These are phyloP conservation scores for Cladosporium cucumerinum DNA, from an alignment of 2,329 filamentous ascomycete genomes.

Conservation along the genomic window DNA sequence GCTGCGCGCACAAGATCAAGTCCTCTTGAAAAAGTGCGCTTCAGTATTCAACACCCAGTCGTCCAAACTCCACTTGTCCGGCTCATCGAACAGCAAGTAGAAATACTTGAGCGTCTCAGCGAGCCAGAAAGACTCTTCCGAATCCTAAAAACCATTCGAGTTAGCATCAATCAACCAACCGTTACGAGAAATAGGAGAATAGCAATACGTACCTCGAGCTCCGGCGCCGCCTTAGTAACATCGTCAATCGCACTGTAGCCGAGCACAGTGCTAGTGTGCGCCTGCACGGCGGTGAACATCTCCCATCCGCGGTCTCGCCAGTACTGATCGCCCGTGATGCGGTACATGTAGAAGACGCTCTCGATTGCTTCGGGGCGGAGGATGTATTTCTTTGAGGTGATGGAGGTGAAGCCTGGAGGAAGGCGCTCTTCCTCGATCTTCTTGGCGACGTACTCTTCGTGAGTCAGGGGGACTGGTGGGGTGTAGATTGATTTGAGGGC, in stretches of 20 bases:
- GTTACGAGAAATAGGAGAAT: background rate
- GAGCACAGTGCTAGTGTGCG: constrained; percentile 61
- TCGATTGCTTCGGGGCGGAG: constrained; percentile 75
- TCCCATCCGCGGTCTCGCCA: constrained; percentile 82
- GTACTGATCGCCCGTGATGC: constrained; percentile 72
- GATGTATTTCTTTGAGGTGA: constrained; percentile 40
- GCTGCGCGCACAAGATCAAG: background rate
- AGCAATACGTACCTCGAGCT: constrained; percentile 36
- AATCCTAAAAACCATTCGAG: constrained; percentile 3
- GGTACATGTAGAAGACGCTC: constrained; percentile 85
- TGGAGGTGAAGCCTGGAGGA: constrained; percentile 40
- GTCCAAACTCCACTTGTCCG: constrained; percentile 63
- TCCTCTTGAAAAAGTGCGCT: constrained; percentile 46
- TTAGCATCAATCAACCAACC: background rate
- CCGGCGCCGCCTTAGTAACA: constrained; percentile 49
- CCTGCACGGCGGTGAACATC: constrained; percentile 74
- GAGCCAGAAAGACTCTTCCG: constrained; percentile 37
- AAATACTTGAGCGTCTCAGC: constrained; percentile 93
- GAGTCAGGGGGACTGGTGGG: constrained; percentile 26
- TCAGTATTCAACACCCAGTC: constrained; percentile 63
- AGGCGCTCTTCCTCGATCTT: constrained; percentile 41
- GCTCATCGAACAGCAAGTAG: constrained; percentile 73
- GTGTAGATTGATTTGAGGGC: constrained; percentile 24
- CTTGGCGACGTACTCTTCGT: constrained; percentile 32
- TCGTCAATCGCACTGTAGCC: constrained; percentile 70